Evolutionary conservation across 2,329 filamentous ascomycete genomes (phyloP).

Genomic region (Sphaerulina musiva): DNA sequence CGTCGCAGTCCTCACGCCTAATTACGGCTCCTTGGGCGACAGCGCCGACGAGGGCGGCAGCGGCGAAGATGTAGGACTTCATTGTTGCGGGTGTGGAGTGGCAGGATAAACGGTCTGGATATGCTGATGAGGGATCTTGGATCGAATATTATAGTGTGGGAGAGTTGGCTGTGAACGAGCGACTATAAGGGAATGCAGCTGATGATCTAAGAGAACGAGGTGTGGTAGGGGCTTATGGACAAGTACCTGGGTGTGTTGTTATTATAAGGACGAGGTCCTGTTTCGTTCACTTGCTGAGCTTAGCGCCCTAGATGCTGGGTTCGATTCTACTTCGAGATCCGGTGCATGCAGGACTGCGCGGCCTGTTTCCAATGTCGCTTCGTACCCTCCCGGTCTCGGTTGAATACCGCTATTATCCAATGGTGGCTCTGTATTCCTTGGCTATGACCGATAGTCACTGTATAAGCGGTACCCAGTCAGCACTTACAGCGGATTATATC

Average conservation of each 20-base stretch:
- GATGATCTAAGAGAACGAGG: background rate
- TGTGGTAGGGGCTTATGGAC: background rate
- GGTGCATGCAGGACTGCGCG: background rate
- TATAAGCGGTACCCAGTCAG: background rate
- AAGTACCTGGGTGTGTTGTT: conserved; percentile 9
- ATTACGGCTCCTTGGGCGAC: conserved; percentile 7
- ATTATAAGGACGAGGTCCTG: background rate
- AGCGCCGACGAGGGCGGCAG: conserved; percentile 10
- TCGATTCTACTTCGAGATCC: conserved; percentile 1
- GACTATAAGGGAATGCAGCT: conserved; percentile 6
- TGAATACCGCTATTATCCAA: conserved; percentile 8
- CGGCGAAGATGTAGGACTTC: conserved; percentile 9
- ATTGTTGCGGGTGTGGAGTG: background rate
- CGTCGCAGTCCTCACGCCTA: conserved; percentile 7
- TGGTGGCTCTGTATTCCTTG: background rate
- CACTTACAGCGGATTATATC: background rate
- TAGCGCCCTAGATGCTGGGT: background rate
- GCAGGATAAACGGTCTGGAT: background rate
- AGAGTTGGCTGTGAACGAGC: conserved; percentile 10
- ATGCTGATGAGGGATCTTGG: background rate
- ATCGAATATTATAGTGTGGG: conserved; percentile 7
- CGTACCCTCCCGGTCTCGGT: conserved; percentile 14
- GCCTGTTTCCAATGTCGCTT: background rate
- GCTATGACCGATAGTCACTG: background rate
- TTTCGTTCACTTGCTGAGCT: background rate